phyloP scores from a whole-genome alignment of 2,329 filamentous ascomycete species.

The Tolypocladium tundrense region DNA sequence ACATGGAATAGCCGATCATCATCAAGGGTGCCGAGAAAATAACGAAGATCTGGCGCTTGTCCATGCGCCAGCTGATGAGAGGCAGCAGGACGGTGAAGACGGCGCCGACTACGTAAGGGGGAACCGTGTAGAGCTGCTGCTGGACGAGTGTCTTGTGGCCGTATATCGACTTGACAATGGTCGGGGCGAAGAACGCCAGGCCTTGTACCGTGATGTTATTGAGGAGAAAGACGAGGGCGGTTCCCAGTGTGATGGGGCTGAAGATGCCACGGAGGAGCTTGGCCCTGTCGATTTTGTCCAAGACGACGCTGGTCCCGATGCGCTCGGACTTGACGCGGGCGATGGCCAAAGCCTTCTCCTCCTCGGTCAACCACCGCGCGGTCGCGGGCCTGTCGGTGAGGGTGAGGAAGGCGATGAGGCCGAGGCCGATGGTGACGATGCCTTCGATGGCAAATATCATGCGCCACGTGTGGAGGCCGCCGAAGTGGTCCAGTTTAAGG shows the following conservation, averaged over 20 bases:
- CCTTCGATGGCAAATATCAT: conserved; percentile 66
- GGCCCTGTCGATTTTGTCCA: conserved; percentile 50
- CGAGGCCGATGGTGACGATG: conserved; percentile 43
- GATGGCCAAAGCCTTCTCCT: conserved; percentile 57
- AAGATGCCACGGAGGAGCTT: conserved; percentile 54
- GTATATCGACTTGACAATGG: conserved; percentile 60
- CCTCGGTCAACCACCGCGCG: conserved; percentile 52
- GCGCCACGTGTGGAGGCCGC: conserved; percentile 46
- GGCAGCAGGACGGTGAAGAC: conserved; percentile 56
- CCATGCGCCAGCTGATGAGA: conserved; percentile 48
- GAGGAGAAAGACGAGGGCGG: conserved; percentile 49
- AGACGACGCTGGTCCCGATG: conserved; percentile 48
- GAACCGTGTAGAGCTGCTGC: conserved; percentile 61
- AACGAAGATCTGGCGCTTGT: conserved; percentile 51
- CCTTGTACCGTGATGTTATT: conserved; percentile 64
- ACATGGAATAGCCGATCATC: conserved; percentile 63
- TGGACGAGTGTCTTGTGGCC: conserved; percentile 41
- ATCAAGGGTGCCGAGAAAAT: conserved; percentile 49
- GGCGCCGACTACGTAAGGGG: conserved; percentile 58
- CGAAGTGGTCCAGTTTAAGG: conserved; percentile 48
- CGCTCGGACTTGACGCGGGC: conserved; percentile 60
- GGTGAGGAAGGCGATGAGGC: conserved; percentile 51
- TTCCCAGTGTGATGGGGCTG: conserved; percentile 49
- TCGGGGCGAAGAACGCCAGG: conserved; percentile 59
- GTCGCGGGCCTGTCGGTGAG: conserved; percentile 61